These are phyloP conservation scores for Paramecium pentaurelia DNA, from an alignment of 73 alveolate genomes.

Conservation along the genomic window DNA sequence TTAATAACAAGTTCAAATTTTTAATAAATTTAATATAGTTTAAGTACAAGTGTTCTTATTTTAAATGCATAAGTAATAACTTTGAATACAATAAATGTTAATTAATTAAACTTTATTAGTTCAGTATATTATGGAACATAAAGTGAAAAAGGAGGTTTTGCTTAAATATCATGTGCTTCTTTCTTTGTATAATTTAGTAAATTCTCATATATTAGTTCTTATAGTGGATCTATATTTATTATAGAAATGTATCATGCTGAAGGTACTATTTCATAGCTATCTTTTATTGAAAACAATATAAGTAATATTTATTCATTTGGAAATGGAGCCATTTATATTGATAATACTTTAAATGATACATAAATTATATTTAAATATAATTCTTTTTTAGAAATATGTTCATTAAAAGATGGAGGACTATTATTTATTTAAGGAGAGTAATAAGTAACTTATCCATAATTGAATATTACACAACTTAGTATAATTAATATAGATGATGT, in stretches of 20 bases:
- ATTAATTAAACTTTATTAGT: neutral
- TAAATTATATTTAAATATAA: neutral
- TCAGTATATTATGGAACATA: neutral
- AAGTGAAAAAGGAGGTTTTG: slow-evolving; percentile 35
- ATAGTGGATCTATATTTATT: neutral
- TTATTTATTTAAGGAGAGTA: neutral
- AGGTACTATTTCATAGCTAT: neutral
- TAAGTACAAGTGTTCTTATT: neutral
- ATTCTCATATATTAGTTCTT: neutral
- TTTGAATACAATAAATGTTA: neutral
- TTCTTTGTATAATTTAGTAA: neutral
- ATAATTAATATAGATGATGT: neutral
- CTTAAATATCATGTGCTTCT: neutral
- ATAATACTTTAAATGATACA: neutral
- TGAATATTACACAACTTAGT: neutral
- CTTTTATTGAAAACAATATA: neutral
- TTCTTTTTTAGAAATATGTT: neutral
- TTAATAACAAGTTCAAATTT: neutral
- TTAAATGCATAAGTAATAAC: neutral
- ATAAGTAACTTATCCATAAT: neutral
- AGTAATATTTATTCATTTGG: neutral
- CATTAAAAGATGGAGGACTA: neutral
- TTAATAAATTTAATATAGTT: neutral
- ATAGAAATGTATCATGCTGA: neutral
- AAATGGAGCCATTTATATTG: slow-evolving; percentile 10